phyloP scores from a whole-genome alignment of 441 rosid species.

The Cnidoscolus chayamansa region DNA sequence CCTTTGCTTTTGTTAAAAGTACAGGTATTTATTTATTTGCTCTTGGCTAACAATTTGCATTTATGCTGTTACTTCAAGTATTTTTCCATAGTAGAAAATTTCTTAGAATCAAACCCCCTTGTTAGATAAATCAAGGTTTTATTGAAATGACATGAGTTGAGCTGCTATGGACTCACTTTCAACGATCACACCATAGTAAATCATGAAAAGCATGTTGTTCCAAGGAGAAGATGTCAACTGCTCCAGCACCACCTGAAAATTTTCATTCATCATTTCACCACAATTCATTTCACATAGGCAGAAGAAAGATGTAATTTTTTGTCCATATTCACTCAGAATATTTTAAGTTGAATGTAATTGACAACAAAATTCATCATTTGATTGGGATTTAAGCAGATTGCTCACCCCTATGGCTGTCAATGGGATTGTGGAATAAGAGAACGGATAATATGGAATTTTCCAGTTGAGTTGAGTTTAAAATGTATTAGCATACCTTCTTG shows the following conservation, averaged over 20 bases:
- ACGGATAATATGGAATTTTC: neutral
- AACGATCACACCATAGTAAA: constrained; percentile 63
- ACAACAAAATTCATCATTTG: neutral
- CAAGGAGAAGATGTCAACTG: constrained; percentile 85
- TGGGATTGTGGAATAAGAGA: neutral
- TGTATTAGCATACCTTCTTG: constrained; percentile 57
- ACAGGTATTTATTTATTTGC: neutral
- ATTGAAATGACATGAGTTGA: neutral
- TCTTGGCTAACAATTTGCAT: neutral
- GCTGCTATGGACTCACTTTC: constrained; percentile 48
- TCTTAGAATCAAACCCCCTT: neutral
- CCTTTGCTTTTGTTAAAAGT: neutral
- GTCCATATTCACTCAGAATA: neutral
- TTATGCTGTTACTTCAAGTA: too few species aligned
- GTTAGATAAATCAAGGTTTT: neutral
- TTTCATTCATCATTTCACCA: constrained; percentile 21
- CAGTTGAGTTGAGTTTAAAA: neutral
- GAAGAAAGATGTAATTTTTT: neutral
- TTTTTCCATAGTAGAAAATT: neutral
- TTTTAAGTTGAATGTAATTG: neutral
- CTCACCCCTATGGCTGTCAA: neutral
- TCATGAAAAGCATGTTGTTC: constrained; percentile 79
- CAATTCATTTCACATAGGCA: constrained; percentile 5
- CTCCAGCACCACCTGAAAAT: constrained; percentile 64
- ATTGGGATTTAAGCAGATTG: neutral